Conservation (phyloP, 2,329 filamentous ascomycete species). For the Arachnomyces sp. region DNA sequence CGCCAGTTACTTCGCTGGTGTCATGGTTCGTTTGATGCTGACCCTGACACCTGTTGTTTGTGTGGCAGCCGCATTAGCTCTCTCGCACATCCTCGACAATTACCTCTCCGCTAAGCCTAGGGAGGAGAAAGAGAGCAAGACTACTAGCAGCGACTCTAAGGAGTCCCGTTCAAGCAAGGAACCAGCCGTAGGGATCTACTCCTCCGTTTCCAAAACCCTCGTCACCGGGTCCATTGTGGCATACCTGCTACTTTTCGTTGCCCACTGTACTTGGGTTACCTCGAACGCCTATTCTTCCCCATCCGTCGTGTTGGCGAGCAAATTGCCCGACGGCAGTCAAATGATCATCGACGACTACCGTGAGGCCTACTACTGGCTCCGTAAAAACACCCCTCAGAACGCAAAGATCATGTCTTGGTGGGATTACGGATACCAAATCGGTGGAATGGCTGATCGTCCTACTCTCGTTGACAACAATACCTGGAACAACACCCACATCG, state of each 20-base stretch:
- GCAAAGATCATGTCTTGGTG: slow-evolving; percentile 99
- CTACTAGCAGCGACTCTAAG: slow-evolving; percentile 28
- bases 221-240: slow-evolving; percentile 63
- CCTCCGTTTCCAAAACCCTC: slow-evolving; percentile 66
- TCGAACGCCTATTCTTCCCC: slow-evolving; percentile 98
- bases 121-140: slow-evolving; percentile 39
- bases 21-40: slow-evolving; percentile 99
- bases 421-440: slow-evolving; percentile 99
- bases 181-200: slow-evolving; percentile 77
- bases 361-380: slow-evolving; percentile 98
- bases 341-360: slow-evolving; percentile 99
- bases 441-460: slow-evolving; percentile 95
- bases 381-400: slow-evolving; percentile 89
- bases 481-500: slow-evolving; percentile 99
- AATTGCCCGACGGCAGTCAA: slow-evolving; percentile 85
- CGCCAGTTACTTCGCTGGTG: slow-evolving; percentile 94
- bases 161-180: slow-evolving; percentile 55
- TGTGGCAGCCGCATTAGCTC: slow-evolving; percentile 79
- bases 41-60: slow-evolving; percentile 95
- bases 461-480: slow-evolving; percentile 99
- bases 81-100: slow-evolving; percentile 80
- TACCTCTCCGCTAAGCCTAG: slow-evolving; percentile 64
- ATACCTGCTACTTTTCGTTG: slow-evolving; percentile 86
- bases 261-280: slow-evolving; percentile 98
- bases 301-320: slow-evolving; percentile 88